These are phyloP conservation scores for Wakefieldia striispora DNA, from an alignment of 768 basidiomycete species.

Conservation along the genomic window DNA sequence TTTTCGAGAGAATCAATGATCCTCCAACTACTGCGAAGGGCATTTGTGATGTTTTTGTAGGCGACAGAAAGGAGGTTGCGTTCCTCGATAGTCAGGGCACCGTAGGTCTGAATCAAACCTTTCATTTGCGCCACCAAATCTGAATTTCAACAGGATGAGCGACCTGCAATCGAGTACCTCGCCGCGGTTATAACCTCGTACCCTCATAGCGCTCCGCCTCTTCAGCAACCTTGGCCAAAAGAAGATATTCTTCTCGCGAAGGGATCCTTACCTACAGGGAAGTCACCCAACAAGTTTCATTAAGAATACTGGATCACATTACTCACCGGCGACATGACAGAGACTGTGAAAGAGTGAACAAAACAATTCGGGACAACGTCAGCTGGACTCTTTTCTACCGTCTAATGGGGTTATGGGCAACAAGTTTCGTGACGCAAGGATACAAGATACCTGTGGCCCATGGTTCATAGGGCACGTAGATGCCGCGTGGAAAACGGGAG, in stretches of 20 bases:
- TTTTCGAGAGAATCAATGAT: conserved; percentile 75
- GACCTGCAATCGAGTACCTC: neutral
- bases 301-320: neutral
- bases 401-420: conserved; percentile 32
- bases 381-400: conserved; percentile 28
- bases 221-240: conserved; percentile 80
- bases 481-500: conserved; percentile 6
- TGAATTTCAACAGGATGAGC: conserved; percentile 31
- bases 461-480: conserved; percentile 15
- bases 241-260: conserved; percentile 42
- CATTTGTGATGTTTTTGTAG: conserved; percentile 88
- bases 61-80: conserved; percentile 87
- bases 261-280: conserved; percentile 28
- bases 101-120: conserved; percentile 62
- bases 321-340: conserved; percentile 32
- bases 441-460: conserved; percentile 7
- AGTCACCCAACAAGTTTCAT: conserved; percentile 3
- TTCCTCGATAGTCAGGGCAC: conserved; percentile 77
- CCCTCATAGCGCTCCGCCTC: conserved; percentile 90
- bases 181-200: conserved; percentile 26
- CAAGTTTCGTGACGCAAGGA: conserved; percentile 12
- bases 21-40: conserved; percentile 82
- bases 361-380: neutral
- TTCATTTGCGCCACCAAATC: conserved; percentile 82
- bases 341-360: conserved; percentile 10